phyloP scores from a whole-genome alignment of 768 basidiomycete species.

The Cystoderma amianthinum region DNA sequence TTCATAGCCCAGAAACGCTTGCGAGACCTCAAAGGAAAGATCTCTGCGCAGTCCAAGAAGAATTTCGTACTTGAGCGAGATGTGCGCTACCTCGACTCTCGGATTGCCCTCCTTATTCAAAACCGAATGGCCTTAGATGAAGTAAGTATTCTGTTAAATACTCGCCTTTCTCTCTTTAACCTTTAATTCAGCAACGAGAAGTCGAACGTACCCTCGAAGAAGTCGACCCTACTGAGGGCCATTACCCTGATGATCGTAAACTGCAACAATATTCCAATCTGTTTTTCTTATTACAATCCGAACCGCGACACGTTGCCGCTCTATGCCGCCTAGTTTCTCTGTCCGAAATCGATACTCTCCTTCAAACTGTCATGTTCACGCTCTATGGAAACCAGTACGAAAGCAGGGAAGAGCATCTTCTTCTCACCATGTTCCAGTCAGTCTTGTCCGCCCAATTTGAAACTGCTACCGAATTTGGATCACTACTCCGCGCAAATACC shows the following conservation, averaged over 20 bases:
- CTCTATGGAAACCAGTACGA: conserved; percentile 99
- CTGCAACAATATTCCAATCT: conserved; percentile 96
- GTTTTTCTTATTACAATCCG: conserved; percentile 97
- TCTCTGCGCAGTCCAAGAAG: conserved; percentile 98
- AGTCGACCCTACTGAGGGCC: conserved; percentile 86
- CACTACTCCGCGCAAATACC: conserved; percentile 94
- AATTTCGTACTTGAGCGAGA: conserved; percentile 99
- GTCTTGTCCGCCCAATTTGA: conserved; percentile 99
- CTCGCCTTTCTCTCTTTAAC: conserved; percentile 8
- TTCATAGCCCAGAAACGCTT: conserved; percentile 88
- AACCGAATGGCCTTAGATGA: conserved; percentile 97
- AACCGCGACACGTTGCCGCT: conserved; percentile 94
- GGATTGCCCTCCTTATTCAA: conserved; percentile 96
- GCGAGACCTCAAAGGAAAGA: conserved; percentile 91
- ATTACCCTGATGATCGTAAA: conserved; percentile 92
- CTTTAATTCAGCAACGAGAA: conserved; percentile 70
- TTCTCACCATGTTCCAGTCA: conserved; percentile 99
- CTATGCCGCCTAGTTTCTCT: conserved; percentile 95
- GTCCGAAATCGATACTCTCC: conserved; percentile 95
- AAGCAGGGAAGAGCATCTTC: conserved; percentile 94
- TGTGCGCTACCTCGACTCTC: conserved; percentile 94
- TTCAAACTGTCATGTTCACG: conserved; percentile 99
- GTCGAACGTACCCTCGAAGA: conserved; percentile 95
- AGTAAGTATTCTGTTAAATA: conserved; percentile 38
- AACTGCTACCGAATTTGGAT: conserved; percentile 98